Conservation (phyloP, 768 basidiomycete genomes). For the Termitomyces sp. region DNA sequence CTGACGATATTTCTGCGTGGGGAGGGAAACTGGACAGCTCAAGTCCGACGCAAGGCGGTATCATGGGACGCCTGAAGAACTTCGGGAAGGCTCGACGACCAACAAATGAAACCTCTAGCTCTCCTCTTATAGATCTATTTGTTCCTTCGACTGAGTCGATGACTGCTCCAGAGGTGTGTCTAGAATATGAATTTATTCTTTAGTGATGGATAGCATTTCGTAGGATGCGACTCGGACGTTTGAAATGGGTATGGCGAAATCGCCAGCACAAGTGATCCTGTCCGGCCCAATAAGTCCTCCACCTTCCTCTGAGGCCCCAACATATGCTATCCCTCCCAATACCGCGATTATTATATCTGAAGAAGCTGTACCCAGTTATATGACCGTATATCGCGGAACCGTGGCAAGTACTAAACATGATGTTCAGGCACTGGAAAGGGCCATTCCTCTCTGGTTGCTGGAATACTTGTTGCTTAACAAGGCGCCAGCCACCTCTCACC, state of each 20-base stretch:
- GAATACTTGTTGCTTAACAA: constrained; percentile 80
- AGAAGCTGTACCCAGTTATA: constrained; percentile 73
- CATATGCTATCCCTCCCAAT: constrained; percentile 51
- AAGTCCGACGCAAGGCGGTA: constrained; percentile 53
- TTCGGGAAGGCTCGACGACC: constrained; percentile 58
- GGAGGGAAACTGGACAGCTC: constrained; percentile 30
- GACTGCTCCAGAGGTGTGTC: constrained; percentile 18
- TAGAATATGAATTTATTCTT: not conserved
- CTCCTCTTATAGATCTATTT: constrained; percentile 20
- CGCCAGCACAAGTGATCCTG: constrained; percentile 53
- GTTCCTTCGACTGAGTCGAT: constrained; percentile 23
- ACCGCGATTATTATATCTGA: constrained; percentile 78
- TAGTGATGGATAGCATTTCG: not conserved
- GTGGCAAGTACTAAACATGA: constrained; percentile 50
- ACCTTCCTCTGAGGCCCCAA: constrained; percentile 67
- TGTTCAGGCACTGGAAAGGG: constrained; percentile 56
- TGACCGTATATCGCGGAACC: constrained; percentile 71
- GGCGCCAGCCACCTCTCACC: constrained; percentile 42
- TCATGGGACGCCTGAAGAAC: constrained; percentile 79
- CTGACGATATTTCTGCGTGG: constrained; percentile 53
- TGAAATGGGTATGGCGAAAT: constrained; percentile 32
- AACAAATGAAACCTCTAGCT: constrained; percentile 27
- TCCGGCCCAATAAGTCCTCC: constrained; percentile 63
- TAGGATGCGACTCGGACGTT: constrained; percentile 15
- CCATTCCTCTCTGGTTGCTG: constrained; percentile 83